Conservation (phyloP, 2,329 filamentous ascomycete species). For the Aspergillus aculeatus region DNA sequence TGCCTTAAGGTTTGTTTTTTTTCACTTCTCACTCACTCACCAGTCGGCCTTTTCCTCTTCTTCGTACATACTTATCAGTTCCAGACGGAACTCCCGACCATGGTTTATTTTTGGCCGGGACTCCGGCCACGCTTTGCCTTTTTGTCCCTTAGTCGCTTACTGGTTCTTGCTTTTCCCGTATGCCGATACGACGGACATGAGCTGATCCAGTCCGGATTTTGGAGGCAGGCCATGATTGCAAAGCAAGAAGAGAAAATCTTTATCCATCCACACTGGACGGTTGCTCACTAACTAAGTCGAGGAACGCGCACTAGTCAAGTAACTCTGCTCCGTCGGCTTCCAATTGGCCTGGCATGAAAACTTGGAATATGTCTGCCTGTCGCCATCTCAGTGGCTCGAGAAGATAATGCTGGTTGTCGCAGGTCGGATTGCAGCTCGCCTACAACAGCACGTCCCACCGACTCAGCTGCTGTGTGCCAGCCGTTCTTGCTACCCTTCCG, state of each 20-base stretch:
- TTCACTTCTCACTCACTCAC: neutral
- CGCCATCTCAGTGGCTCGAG: neutral
- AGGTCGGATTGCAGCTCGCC: neutral
- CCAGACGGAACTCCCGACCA: conserved; percentile 2
- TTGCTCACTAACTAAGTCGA: neutral
- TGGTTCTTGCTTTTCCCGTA: neutral
- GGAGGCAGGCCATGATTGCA: neutral
- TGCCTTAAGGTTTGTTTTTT: neutral
- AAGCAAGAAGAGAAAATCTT: neutral
- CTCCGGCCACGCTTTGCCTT: neutral
- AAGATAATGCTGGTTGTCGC: neutral
- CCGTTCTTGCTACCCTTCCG: neutral
- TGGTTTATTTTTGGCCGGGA: conserved; percentile 4
- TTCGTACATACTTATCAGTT: neutral
- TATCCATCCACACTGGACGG: neutral
- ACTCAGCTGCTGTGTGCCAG: neutral
- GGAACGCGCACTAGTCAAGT: neutral
- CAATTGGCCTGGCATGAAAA: conserved; percentile 14
- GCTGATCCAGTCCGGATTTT: too few relatives aligned
- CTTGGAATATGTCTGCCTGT: conserved; percentile 1
- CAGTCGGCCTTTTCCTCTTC: neutral
- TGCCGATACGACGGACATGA: conserved; percentile 1
- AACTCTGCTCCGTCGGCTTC: conserved; percentile 2
- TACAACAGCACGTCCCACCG: neutral
- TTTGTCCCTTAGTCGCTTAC: neutral